Base-by-base conservation (phyloP, 805 yeast genomes). In the Ogataea angusta region DNA sequence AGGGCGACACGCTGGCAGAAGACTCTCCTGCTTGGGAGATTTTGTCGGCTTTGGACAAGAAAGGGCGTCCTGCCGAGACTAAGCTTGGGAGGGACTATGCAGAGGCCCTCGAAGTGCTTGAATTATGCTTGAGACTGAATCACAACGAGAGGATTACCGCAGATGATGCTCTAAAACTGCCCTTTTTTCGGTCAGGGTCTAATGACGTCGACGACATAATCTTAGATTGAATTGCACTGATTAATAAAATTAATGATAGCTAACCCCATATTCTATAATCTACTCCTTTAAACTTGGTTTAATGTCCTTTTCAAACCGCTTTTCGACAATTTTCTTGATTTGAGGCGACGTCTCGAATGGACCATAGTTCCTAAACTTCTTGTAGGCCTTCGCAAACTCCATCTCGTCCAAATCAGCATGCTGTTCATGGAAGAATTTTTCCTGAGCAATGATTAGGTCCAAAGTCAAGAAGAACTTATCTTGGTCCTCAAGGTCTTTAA, bases 11-110 rank as follows among this genome's bases (percentile, higher is more conserved):
- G 2, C 63, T 85, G 34, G 88, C 91, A 2, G 70, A 67, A 2
- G 87, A 82, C 54, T 80, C 88, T 36, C 83, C 84, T n/a, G 80
- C 82, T 1, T 70, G 71, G 62, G 90, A 85, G 50, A 72, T 86
- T 0, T 62, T 81, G 32, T 63, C 66, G 27, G 75, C 75, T 31
- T 60, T 78, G 34, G 73, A 71, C 46, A 65, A 62, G 25, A 60
- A 59, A 37, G 75, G 73, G 1, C 64, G 59, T 60, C 64, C 51
- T 6, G 62, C 46, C 43, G 59, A 47, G 66, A 70, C 53, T 4
- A 37, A 48, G 17, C 16, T 63, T 1, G 68, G 79, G 50, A 48
- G 64, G 23, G 53, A 67, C 38, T 64, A 69, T 43, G 60, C 64
- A 43, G 64, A 72, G 53, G 73, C 80, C 40, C 62, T 80, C 42